Conservation (phyloP, 228 moss, liverwort and hornwort species). For the Sphagnum fallax region DNA sequence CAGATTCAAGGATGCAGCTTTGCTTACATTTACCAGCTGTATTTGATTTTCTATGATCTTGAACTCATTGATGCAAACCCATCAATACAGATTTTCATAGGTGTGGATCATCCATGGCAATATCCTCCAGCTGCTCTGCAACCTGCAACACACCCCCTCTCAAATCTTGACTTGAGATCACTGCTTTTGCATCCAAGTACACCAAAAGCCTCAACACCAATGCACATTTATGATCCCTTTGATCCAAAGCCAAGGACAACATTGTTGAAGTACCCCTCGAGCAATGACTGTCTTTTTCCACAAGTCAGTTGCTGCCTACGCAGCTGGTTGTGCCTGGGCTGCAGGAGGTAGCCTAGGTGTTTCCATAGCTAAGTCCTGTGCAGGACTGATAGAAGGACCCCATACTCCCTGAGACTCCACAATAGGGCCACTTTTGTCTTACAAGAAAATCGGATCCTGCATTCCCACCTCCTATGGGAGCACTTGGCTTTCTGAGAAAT, state of each 20-base stretch:
- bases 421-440: constrained; percentile 3
- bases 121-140: too few species aligned
- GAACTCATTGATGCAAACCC: constrained; percentile 15
- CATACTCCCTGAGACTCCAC: constrained; percentile 9
- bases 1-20: constrained; percentile 20
- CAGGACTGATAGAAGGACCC: constrained; percentile 6
- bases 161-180: constrained; percentile 27
- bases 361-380: constrained; percentile 17
- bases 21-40: constrained; percentile 17
- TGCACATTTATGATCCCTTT: constrained; percentile 36
- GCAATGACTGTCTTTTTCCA: constrained; percentile 34
- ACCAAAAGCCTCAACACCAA: constrained; percentile 39
- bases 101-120: constrained; percentile 11
- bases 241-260: constrained; percentile 29
- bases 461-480: constrained; percentile 16
- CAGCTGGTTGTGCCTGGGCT: constrained; percentile 9
- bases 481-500: constrained; percentile 30
- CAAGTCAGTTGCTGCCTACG: constrained; percentile 8
- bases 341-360: constrained; percentile 16
- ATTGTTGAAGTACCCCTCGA: constrained; percentile 30
- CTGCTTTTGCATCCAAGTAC: constrained; percentile 25
- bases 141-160: too few species aligned
- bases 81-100: constrained; percentile 17
- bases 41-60: constrained; percentile 16
- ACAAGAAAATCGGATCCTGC: constrained; percentile 8